Conservation (phyloP, 805 yeast genomes). For the Candida suzukii region DNA sequence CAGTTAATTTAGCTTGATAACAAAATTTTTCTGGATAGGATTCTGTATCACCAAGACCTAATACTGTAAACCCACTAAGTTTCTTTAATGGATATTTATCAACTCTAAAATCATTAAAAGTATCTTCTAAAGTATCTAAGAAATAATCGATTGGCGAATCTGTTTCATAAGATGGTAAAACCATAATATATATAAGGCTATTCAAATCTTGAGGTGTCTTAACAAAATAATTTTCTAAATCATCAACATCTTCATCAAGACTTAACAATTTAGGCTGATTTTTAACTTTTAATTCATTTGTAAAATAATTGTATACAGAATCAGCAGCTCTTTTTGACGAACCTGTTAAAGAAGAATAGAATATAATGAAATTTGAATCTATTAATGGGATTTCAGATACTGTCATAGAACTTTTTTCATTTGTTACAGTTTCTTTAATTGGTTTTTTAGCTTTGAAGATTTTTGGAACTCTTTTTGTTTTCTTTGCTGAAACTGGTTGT, state of each 20-base stretch:
- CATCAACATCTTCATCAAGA: slow-evolving; percentile 75
- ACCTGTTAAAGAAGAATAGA: slow-evolving; percentile 85
- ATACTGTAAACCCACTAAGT: slow-evolving; percentile 73
- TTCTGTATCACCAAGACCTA: slow-evolving; percentile 85
- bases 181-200: slow-evolving; percentile 57
- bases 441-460: slow-evolving; percentile 30
- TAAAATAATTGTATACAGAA: slow-evolving; percentile 34
- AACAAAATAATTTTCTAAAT: slow-evolving; percentile 75
- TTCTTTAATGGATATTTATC: slow-evolving; percentile 71
- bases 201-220: slow-evolving; percentile 40
- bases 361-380: slow-evolving; percentile 56
- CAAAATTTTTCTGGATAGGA: slow-evolving; percentile 82
- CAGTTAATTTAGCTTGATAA: slow-evolving; percentile 74
- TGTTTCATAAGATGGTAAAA: slow-evolving; percentile 85
- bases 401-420: slow-evolving; percentile 24
- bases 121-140: slow-evolving; percentile 71
- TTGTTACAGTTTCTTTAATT: slow-evolving; percentile 3
- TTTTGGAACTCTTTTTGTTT: slow-evolving; percentile 32
- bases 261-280: slow-evolving; percentile 50
- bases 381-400: slow-evolving; percentile 35
- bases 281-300: slow-evolving; percentile 14
- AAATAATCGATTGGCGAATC: slow-evolving; percentile 90
- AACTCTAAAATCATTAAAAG: slow-evolving; percentile 76
- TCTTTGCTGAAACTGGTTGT: slow-evolving; percentile 4
- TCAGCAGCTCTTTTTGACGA: slow-evolving; percentile 67